phyloP scores from a whole-genome alignment of 2,329 filamentous ascomycete genomes.

The Trichoderma breve region DNA sequence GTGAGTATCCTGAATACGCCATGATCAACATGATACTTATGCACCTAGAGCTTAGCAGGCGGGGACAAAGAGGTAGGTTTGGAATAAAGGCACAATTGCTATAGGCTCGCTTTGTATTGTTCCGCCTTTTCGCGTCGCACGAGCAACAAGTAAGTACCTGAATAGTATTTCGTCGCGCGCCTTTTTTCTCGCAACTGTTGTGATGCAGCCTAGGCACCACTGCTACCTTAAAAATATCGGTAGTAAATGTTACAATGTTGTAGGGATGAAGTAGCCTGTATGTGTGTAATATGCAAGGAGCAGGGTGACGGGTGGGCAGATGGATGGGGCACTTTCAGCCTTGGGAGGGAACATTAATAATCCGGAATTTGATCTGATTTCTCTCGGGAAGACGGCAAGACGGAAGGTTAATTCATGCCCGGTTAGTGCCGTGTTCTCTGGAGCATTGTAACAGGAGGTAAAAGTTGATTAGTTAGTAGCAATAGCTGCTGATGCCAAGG shows the following conservation, averaged over 20 bases:
- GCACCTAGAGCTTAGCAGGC: conserved; percentile 38
- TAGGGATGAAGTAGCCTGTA: background rate
- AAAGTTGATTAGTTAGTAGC: background rate
- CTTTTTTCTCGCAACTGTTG: background rate
- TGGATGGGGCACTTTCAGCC: background rate
- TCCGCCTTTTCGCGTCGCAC: conserved; percentile 1
- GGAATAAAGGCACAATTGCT: conserved; percentile 11
- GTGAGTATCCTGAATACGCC: conserved; percentile 38
- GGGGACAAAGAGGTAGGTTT: conserved; percentile 16
- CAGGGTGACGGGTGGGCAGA: background rate
- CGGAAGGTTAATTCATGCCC: background rate
- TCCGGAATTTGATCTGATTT: background rate
- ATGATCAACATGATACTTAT: conserved; percentile 39
- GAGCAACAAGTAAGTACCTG: background rate
- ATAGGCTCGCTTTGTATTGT: conserved; percentile 10
- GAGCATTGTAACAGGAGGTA: background rate
- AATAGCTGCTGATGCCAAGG: background rate
- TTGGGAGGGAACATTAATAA: background rate
- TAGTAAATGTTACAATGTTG: background rate
- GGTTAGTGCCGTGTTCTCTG: background rate
- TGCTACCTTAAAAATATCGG: background rate
- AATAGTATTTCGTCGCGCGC: background rate
- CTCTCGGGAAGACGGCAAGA: background rate
- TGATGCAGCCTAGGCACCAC: background rate
- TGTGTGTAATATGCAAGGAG: conserved; percentile 9